These are phyloP conservation scores for Fusarium acutatum DNA, from an alignment of 2,329 filamentous ascomycete genomes.

Conservation along the genomic window DNA sequence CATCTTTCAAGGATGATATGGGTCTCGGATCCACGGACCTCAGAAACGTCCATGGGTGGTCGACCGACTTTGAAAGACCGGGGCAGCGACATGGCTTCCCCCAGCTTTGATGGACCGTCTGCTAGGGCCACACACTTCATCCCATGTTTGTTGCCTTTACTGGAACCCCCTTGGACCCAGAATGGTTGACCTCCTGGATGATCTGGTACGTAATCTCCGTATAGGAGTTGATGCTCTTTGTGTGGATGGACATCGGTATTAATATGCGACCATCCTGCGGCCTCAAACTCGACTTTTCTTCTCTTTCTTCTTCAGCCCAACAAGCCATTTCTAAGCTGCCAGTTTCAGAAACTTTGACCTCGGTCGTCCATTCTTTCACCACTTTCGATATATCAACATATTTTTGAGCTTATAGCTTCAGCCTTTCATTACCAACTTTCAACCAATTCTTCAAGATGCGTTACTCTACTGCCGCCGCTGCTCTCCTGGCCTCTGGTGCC, in stretches of 20 bases:
- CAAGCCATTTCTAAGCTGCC: conserved; percentile 53
- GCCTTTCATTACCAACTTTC: conserved; percentile 36
- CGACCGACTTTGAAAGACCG: conserved; percentile 26
- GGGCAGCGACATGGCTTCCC: conserved; percentile 34
- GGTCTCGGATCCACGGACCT: conserved; percentile 30
- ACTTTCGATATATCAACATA: conserved; percentile 39
- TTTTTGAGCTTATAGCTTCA: conserved; percentile 41
- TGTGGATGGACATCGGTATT: conserved; percentile 50
- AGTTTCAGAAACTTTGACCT: conserved; percentile 59
- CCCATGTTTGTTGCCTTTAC: conserved; percentile 33
- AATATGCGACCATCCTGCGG: conserved; percentile 55
- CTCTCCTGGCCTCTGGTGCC: conserved; percentile 54
- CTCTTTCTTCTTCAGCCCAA: conserved; percentile 52
- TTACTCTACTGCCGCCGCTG: conserved; percentile 61
- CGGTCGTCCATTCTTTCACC: conserved; percentile 65
- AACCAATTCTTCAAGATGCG: conserved; percentile 64
- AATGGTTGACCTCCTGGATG: conserved; percentile 22
- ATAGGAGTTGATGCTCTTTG: conserved; percentile 25
- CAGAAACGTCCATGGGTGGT: conserved; percentile 22
- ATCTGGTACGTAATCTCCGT: conserved; percentile 40
- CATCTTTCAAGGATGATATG: conserved; percentile 27
- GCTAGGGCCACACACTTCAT: conserved; percentile 36
- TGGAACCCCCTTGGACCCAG: conserved; percentile 35
- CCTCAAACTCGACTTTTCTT: conserved; percentile 32
- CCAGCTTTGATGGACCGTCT: conserved; percentile 35